A percentile compares a stretch with the other conserved stretches of the same genome.
phyloP scores from a whole-genome alignment of 192 early-diverging fungal genomes.

The Gryganskiella cystojenkinii region DNA sequence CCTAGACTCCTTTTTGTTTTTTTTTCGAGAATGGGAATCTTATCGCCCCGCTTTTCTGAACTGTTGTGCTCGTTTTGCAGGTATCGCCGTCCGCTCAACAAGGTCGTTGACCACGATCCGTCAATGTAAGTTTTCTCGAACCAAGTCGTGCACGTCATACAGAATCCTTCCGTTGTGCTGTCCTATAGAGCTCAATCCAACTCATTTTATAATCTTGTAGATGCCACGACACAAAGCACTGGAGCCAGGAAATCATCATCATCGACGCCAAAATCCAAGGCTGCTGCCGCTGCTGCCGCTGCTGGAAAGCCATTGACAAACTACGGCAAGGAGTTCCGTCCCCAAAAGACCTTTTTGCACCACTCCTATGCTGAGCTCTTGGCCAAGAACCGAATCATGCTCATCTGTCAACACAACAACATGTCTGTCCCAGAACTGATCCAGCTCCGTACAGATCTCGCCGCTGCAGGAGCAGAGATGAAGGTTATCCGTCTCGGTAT shows the following conservation, averaged over 20 bases:
- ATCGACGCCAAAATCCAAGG: conserved; percentile 14
- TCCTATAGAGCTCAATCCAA: too few species aligned
- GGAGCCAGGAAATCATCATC: conserved; percentile 5
- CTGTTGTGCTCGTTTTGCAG: neutral
- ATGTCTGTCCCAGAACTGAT: conserved; percentile 64
- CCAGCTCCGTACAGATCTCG: conserved; percentile 58
- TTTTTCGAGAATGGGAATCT: too few species aligned
- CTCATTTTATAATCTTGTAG: neutral
- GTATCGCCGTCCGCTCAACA: conserved; percentile 19
- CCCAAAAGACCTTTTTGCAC: conserved; percentile 58
- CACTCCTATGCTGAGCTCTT: conserved; percentile 58
- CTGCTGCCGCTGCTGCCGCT: conserved; percentile 19
- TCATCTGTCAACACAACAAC: conserved; percentile 72
- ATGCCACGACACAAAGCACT: conserved; percentile 32
- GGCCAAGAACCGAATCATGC: conserved; percentile 59
- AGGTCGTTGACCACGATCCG: conserved; percentile 25
- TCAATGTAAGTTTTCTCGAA: conserved; percentile 20
- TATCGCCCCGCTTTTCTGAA: too few species aligned
- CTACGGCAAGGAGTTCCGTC: conserved; percentile 57
- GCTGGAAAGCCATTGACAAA: conserved; percentile 41
- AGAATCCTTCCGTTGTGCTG: too few species aligned
- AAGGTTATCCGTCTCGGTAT: conserved; percentile 60
- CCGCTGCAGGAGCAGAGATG: conserved; percentile 45
- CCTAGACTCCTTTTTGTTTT: too few species aligned
- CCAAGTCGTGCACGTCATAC: too few species aligned